Evolutionary conservation across 345 rosid genomes (phyloP).

Genomic region (Bruguiera sexangula): DNA sequence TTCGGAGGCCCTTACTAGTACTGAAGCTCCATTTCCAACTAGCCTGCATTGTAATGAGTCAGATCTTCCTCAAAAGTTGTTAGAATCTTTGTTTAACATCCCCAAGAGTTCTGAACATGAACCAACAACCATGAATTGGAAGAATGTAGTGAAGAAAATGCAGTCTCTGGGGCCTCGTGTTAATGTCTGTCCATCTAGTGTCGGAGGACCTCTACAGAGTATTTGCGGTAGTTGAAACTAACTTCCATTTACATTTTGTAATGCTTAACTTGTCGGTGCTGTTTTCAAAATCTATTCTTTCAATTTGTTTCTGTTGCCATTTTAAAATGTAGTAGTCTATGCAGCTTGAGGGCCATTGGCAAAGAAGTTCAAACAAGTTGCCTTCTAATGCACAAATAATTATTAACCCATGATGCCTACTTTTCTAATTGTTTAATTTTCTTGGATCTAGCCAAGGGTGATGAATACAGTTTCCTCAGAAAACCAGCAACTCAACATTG

Average conservation of each 20-base stretch:
- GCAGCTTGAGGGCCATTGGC: not conserved
- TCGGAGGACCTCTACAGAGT: slow-evolving; percentile 37
- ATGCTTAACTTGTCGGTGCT: not conserved
- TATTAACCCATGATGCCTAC: not conserved
- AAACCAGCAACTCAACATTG: slow-evolving; percentile 62
- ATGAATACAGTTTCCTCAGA: slow-evolving; percentile 60
- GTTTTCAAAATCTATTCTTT: not conserved
- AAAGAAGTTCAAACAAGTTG: not conserved
- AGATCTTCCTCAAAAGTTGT: slow-evolving; percentile 70
- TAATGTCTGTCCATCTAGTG: slow-evolving; percentile 44
- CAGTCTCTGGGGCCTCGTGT: slow-evolving; percentile 52
- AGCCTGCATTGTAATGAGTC: slow-evolving; percentile 32
- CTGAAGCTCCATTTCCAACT: slow-evolving; percentile 39
- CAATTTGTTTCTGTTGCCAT: not conserved
- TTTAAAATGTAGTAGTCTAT: not conserved
- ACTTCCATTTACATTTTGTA: slow-evolving; percentile 2
- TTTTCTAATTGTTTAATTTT: slow-evolving; percentile 11
- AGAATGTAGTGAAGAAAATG: slow-evolving; percentile 77
- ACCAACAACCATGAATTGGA: slow-evolving; percentile 80
- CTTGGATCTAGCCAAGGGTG: slow-evolving; percentile 56
- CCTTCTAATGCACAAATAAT: not conserved
- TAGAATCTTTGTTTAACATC: slow-evolving; percentile 75
- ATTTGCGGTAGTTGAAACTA: slow-evolving; percentile 35
- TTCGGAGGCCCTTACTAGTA: slow-evolving; percentile 40
- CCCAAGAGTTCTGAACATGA: slow-evolving; percentile 60